A percentile compares a stretch with the other conserved stretches of the same genome.
phyloP scores from a whole-genome alignment of 768 basidiomycete species.

The Rhizopogon vesiculosus region DNA sequence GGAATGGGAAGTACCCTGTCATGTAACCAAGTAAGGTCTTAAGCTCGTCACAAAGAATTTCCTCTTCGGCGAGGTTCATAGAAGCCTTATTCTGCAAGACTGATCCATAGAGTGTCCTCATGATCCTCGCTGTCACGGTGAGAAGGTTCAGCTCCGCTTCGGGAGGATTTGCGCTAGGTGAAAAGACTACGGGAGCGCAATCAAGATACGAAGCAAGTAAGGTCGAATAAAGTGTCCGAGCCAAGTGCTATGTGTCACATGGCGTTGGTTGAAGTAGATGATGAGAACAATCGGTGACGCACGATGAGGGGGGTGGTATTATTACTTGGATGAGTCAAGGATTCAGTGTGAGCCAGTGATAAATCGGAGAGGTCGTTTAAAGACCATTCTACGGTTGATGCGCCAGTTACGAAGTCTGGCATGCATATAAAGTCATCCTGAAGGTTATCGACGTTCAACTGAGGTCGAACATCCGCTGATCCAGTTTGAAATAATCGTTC shows the following conservation, averaged over 20 bases:
- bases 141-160: slow-evolving; percentile 61
- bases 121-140: slow-evolving; percentile 51
- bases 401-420: slow-evolving; percentile 10
- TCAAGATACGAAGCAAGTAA: slow-evolving; percentile 85
- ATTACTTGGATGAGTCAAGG: slow-evolving; percentile 6
- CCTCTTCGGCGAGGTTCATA: slow-evolving; percentile 21
- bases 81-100: slow-evolving; percentile 43
- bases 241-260: slow-evolving; percentile 49
- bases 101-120: slow-evolving; percentile 53
- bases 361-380: slow-evolving; percentile 28
- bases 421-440: slow-evolving; percentile 27
- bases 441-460: slow-evolving; percentile 13
- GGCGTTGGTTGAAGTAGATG: slow-evolving; percentile 2
- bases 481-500: slow-evolving; percentile 38
- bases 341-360: slow-evolving; percentile 11
- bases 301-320: slow-evolving; percentile 23
- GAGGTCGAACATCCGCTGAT: slow-evolving; percentile 15
- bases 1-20: slow-evolving; percentile 82
- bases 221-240: slow-evolving; percentile 70
- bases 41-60: slow-evolving; percentile 42
- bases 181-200: slow-evolving; percentile 77
- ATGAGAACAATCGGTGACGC: slow-evolving; percentile 12
- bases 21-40: slow-evolving; percentile 65
- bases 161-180: slow-evolving; percentile 52
- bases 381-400: slow-evolving; percentile 24